phyloP scores from a whole-genome alignment of 257 asterid species.

The Nicotiana sylvestris region DNA sequence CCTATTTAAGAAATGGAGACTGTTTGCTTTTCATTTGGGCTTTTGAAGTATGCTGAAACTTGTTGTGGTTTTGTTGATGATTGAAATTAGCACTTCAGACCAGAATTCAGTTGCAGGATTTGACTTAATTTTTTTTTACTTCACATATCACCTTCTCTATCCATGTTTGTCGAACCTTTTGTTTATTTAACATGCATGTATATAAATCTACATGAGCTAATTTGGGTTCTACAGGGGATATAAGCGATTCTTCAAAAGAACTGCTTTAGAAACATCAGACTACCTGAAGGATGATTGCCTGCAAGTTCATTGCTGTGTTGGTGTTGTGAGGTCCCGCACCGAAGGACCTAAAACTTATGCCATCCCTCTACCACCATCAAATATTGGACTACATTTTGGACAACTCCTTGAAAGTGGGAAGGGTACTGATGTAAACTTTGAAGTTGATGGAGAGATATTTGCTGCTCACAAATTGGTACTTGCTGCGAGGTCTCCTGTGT shows the following conservation, averaged over 20 bases:
- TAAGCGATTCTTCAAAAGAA: conserved; percentile 73
- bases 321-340: conserved; percentile 82
- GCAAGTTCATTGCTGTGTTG: conserved; percentile 83
- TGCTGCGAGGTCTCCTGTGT: conserved; percentile 95
- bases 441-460: conserved; percentile 67
- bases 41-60: conserved; percentile 4
- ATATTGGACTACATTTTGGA: conserved; percentile 85
- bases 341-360: conserved; percentile 79
- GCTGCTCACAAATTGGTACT: conserved; percentile 88
- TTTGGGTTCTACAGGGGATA: conserved; percentile 72
- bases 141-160: not conserved
- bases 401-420: conserved; percentile 69
- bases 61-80: not conserved
- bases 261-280: conserved; percentile 72
- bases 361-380: conserved; percentile 72
- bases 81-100: not conserved
- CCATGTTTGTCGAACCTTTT: not conserved
- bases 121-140: not conserved
- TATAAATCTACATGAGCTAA: not conserved
- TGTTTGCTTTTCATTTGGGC: not conserved
- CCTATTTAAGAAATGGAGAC: not conserved
- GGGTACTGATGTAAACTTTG: conserved; percentile 66
- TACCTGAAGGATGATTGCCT: conserved; percentile 87
- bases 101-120: not conserved
- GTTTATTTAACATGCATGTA: not conserved